Evolutionary conservation across 2,329 filamentous ascomycete genomes (phyloP).

Genomic region (Phoma sp.): DNA sequence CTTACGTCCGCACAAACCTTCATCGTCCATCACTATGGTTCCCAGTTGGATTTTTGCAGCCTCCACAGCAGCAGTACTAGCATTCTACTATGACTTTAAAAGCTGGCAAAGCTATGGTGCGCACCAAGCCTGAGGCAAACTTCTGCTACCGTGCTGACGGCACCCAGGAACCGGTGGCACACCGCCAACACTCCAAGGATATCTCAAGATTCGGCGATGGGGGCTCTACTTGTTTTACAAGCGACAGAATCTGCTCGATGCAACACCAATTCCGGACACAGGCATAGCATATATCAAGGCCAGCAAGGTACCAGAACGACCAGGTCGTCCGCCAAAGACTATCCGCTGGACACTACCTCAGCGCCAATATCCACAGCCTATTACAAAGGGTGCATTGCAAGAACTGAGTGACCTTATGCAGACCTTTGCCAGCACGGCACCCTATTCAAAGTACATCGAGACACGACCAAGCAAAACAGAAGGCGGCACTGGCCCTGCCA

Average conservation of each 20-base stretch:
- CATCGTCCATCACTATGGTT: background rate
- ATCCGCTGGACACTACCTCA: slow-evolving; percentile 44
- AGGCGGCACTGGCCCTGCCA: slow-evolving; percentile 41
- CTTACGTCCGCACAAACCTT: no score
- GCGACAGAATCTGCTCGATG: slow-evolving; percentile 33
- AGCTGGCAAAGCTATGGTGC: slow-evolving; percentile 33
- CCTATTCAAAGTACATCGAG: slow-evolving; percentile 31
- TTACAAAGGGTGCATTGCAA: slow-evolving; percentile 28
- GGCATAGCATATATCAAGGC: slow-evolving; percentile 36
- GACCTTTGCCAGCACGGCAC: slow-evolving; percentile 24
- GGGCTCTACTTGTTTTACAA: slow-evolving; percentile 38
- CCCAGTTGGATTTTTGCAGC: slow-evolving; percentile 15
- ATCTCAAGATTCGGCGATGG: slow-evolving; percentile 40
- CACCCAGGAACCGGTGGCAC: slow-evolving; percentile 41
- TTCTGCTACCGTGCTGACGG: slow-evolving; percentile 8
- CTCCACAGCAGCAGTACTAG: slow-evolving; percentile 21
- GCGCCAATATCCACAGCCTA: slow-evolving; percentile 32
- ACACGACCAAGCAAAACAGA: slow-evolving; percentile 38
- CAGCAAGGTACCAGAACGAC: slow-evolving; percentile 27
- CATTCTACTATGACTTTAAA: slow-evolving; percentile 34
- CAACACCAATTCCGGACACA: slow-evolving; percentile 31
- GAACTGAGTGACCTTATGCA: slow-evolving; percentile 33
- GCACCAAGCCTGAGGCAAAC: background rate
- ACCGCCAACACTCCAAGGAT: slow-evolving; percentile 39
- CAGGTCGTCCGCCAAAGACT: slow-evolving; percentile 27